phyloP scores from a whole-genome alignment of 2,329 filamentous ascomycete species.

The Talaromyces sp. region DNA sequence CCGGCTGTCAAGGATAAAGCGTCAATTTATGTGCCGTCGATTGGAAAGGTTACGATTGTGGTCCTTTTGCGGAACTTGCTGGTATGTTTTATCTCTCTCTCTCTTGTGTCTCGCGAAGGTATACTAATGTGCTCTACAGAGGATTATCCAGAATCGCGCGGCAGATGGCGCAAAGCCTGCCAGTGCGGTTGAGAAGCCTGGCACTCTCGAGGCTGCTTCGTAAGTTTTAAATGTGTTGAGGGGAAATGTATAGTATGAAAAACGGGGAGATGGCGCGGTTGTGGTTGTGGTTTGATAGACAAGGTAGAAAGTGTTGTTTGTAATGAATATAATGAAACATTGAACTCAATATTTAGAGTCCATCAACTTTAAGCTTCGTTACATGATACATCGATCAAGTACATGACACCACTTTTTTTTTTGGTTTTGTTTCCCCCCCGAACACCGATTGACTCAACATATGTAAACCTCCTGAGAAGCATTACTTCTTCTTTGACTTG shows the following conservation, averaged over 20 bases:
- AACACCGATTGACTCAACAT: background rate
- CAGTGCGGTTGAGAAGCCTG: slow-evolving; percentile 36
- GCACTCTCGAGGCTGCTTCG: slow-evolving; percentile 30
- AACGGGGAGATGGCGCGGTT: background rate
- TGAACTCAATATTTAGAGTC: background rate
- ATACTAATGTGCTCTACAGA: background rate
- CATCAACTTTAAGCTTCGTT: background rate
- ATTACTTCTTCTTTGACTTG: slow-evolving; percentile 9
- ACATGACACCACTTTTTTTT: background rate
- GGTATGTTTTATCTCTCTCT: slow-evolving; percentile 48
- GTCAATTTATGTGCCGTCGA: slow-evolving; percentile 92
- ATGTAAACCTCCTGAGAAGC: background rate
- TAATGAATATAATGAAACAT: background rate
- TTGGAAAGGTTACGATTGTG: slow-evolving; percentile 96
- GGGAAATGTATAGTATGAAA: background rate
- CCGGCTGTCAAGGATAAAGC: slow-evolving; percentile 90
- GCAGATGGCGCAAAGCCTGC: slow-evolving; percentile 20
- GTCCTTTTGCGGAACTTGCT: slow-evolving; percentile 84
- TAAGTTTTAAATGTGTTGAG: background rate
- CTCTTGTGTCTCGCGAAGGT: background rate
- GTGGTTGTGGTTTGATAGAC: background rate
- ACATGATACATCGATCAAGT: background rate
- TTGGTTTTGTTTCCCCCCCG: background rate
- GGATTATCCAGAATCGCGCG: slow-evolving; percentile 7
- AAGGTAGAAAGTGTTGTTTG: background rate